phyloP scores from a whole-genome alignment of 768 basidiomycete genomes.

The Paxillus involutus region DNA sequence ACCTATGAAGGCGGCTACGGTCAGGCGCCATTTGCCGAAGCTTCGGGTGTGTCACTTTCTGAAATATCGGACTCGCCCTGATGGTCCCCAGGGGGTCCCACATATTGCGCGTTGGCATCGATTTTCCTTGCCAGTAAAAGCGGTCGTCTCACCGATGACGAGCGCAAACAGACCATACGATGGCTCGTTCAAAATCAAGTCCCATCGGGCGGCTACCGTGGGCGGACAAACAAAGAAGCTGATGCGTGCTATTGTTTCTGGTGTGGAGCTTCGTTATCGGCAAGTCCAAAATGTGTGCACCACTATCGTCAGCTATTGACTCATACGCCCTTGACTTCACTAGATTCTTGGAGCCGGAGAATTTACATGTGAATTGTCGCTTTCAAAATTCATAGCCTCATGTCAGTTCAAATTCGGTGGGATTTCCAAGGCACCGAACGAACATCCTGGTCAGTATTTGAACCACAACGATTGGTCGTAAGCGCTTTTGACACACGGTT shows the following conservation, averaged over 20 bases:
- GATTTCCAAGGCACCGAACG: constrained; percentile 79
- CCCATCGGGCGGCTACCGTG: constrained; percentile 76
- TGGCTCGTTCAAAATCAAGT: constrained; percentile 79
- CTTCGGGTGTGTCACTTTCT: constrained; percentile 61
- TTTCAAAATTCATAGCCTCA: constrained; percentile 61
- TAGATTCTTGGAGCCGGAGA: constrained; percentile 69
- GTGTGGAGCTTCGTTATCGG: constrained; percentile 81
- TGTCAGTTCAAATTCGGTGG: constrained; percentile 93
- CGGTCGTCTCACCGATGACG: constrained; percentile 28
- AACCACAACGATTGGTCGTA: not conserved
- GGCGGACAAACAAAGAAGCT: constrained; percentile 81
- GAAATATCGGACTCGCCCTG: not conserved
- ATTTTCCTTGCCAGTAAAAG: constrained; percentile 49
- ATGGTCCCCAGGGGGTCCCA: constrained; percentile 72
- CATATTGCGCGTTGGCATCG: constrained; percentile 86
- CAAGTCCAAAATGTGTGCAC: constrained; percentile 33
- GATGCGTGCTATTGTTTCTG: constrained; percentile 99
- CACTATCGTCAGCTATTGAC: not conserved
- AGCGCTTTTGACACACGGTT: constrained; percentile 10
- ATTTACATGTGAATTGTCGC: constrained; percentile 54
- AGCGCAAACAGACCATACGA: constrained; percentile 57
- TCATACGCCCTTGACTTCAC: not conserved
- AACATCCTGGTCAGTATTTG: constrained; percentile 63
- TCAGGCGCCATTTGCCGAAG: constrained; percentile 77
- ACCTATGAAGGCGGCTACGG: constrained; percentile 94